Percentiles rank a stretch among this genome's conserved stretches.
Evolutionary conservation across 2,329 filamentous ascomycete genomes (phyloP).

Genomic region (Aspergillus spinulosporus): DNA sequence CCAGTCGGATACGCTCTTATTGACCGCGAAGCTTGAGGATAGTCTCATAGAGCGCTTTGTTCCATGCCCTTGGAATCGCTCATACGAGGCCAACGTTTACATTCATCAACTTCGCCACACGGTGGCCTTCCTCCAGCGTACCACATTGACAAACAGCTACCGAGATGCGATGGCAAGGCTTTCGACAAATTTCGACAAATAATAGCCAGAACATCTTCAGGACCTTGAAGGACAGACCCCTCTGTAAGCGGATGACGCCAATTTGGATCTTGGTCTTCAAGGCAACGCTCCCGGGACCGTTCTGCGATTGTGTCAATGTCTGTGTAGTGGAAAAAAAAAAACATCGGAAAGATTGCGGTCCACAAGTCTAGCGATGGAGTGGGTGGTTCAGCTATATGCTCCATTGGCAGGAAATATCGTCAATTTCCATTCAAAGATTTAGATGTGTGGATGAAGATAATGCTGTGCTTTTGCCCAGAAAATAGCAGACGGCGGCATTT

Average conservation of each 20-base stretch:
- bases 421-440: not conserved
- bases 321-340: not conserved
- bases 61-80: too few species aligned
- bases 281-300: not conserved
- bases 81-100: too few species aligned
- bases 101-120: too few species aligned
- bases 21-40: too few species aligned
- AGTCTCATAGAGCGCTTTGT: too few species aligned
- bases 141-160: too few species aligned
- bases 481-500: not conserved
- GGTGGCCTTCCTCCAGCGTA: too few species aligned
- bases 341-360: not conserved
- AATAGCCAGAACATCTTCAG: too few species aligned
- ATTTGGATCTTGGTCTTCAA: not conserved
- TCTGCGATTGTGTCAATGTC: not conserved
- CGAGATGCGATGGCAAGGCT: too few species aligned
- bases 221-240: not conserved
- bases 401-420: not conserved
- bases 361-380: not conserved
- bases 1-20: too few species aligned
- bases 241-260: not conserved
- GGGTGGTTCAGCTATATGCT: not conserved
- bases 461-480: not conserved
- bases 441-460: not conserved
- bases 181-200: too few species aligned